phyloP scores from a whole-genome alignment of 2,329 filamentous ascomycete species.

The Cladosporium sp. region DNA sequence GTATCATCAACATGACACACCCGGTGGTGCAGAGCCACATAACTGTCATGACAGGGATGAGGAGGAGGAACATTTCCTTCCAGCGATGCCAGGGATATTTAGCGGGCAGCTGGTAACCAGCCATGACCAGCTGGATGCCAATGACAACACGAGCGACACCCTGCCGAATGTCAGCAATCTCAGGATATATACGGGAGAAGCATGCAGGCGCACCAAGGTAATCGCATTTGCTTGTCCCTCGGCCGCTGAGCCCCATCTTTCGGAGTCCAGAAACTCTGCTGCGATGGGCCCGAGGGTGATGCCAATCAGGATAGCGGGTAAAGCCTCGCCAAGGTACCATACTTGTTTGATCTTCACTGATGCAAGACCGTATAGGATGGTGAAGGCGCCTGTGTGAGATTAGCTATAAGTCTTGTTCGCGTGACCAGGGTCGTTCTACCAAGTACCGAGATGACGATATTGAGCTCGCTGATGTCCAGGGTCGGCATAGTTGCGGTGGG shows the following conservation, averaged over 20 bases:
- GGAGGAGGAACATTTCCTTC: slow-evolving; percentile 65
- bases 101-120: slow-evolving; percentile 77
- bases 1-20: slow-evolving; percentile 69
- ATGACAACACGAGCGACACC: slow-evolving; percentile 80
- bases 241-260: slow-evolving; percentile 63
- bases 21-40: slow-evolving; percentile 81
- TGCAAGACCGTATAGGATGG: slow-evolving; percentile 77
- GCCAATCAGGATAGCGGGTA: slow-evolving; percentile 75
- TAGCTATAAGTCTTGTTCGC: background rate
- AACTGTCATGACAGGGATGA: slow-evolving; percentile 73
- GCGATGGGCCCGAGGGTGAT: slow-evolving; percentile 71
- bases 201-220: slow-evolving; percentile 48
- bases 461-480: slow-evolving; percentile 68
- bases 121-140: slow-evolving; percentile 80
- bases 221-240: slow-evolving; percentile 60
- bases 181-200: background rate
- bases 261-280: slow-evolving; percentile 65
- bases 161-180: background rate
- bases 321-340: slow-evolving; percentile 83
- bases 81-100: slow-evolving; percentile 73
- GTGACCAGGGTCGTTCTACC: slow-evolving; percentile 31
- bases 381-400: slow-evolving; percentile 57
- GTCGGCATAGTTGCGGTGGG: slow-evolving; percentile 47
- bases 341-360: slow-evolving; percentile 83
- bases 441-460: slow-evolving; percentile 70